These are phyloP conservation scores for Metarhizium robertsii DNA, from an alignment of 2,329 filamentous ascomycete genomes.

Conservation along the genomic window DNA sequence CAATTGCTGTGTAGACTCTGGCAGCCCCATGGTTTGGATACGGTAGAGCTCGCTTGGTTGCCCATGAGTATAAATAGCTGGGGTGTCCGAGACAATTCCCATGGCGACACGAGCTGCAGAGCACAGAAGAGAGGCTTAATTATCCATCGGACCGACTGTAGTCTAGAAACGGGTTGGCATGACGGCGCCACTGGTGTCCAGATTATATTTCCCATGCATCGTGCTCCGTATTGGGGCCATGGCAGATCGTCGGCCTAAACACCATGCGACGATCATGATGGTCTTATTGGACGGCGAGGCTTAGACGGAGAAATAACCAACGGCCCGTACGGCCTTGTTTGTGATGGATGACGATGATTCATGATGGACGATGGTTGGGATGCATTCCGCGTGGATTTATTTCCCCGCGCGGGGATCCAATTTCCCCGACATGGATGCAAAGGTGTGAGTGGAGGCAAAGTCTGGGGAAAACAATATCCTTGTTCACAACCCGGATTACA, in stretches of 20 bases:
- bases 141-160: neutral
- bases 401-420: neutral
- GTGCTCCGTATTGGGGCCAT: neutral
- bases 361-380: neutral
- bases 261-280: neutral
- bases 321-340: neutral
- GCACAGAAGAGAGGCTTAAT: neutral
- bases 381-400: neutral
- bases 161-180: neutral
- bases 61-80: neutral
- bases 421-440: neutral
- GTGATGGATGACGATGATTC: neutral
- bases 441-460: neutral
- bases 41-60: neutral
- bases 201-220: too few species aligned
- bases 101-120: neutral
- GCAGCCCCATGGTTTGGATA: neutral
- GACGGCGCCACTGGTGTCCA: too few species aligned
- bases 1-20: neutral
- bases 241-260: neutral
- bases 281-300: neutral
- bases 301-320: neutral
- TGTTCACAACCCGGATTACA: too few species aligned
- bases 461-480: too few species aligned
- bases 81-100: neutral